Base-by-base conservation (phyloP, 768 basidiomycete species). In the Lactarius hengduanensis region DNA sequence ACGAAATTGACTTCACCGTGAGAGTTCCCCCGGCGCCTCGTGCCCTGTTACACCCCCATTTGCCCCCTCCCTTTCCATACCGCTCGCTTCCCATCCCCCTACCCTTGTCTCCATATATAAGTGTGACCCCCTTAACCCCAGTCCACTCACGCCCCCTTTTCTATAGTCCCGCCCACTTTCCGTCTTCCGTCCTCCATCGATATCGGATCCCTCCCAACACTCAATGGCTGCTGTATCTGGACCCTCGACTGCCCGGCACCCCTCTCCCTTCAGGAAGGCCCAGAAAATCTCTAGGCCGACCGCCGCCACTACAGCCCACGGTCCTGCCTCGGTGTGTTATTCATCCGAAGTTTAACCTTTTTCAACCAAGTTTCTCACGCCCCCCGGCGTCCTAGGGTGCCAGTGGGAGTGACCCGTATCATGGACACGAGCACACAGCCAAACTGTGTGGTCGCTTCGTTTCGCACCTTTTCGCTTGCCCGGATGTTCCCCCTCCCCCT, bases 401-500 rank as follows among this genome's bases (percentile, higher is more conserved):
- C 60, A 71, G 66, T 71, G 53, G 60, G 28, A 69, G 61, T 4
- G 87, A 90, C 72, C 84, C 84, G 0, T 88, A 79, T 75, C 90
- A 92, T 65, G 93, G 94, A 45, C 90, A 95, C 74, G 91, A 92
- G 74, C 77, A 79, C 26, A 79, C 86, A 0, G 88, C 93, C 0
- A 83, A 84, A 22, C 77, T 93, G 56, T 86, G 88, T 60, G 87
- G 83, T 0, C 82, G 90, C 0, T 96, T 95, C 74, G 93, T 96
- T 26, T 89, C 89, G 0, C 89, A 92, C 61, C 82, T 95, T 0
- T 96, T 95, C 73, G 86, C 88, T 0, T 96, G 94, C 73, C 94
- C 94, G 2, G 91, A 94, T 67, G 81, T 86, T 34, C 90, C 92
- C 3, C 86, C 91, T 65, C 73, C 63, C 10, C 67, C 72, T 40